Percentiles rank a stretch among this genome's conserved stretches.
Conservation (phyloP, 2,329 filamentous ascomycete genomes). For the Westerdykella ornata region DNA sequence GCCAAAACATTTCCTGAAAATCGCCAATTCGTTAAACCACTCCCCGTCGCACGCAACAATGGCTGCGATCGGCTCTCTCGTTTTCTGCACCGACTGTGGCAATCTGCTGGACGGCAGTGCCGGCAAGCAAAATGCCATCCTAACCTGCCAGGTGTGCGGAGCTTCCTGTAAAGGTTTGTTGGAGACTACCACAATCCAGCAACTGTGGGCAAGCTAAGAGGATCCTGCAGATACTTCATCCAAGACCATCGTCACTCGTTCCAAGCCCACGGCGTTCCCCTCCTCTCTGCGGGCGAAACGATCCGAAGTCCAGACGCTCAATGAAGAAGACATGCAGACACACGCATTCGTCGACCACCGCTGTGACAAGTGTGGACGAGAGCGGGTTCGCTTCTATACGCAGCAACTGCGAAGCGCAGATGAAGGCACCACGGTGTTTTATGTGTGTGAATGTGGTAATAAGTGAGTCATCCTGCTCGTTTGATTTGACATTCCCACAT, state of each 20-base stretch:
- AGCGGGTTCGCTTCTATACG: constrained; percentile 77
- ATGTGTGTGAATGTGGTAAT: constrained; percentile 77
- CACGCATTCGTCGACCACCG: constrained; percentile 61
- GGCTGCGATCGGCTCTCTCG: constrained; percentile 82
- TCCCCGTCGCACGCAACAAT: constrained; percentile 47
- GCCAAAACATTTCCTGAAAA: constrained; percentile 12
- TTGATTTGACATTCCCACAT: constrained; percentile 10
- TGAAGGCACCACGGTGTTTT: constrained; percentile 90
- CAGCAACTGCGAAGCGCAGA: constrained; percentile 87
- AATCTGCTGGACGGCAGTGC: constrained; percentile 79
- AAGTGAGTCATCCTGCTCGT: constrained; percentile 52
- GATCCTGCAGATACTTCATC: constrained; percentile 39
- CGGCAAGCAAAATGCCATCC: constrained; percentile 65
- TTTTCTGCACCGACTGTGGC: constrained; percentile 90
- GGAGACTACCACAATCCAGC: not conserved
- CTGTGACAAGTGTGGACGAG: constrained; percentile 74
- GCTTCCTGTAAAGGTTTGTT: constrained; percentile 69
- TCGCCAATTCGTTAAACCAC: constrained; percentile 16
- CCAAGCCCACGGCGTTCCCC: constrained; percentile 86
- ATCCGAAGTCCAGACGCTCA: constrained; percentile 78
- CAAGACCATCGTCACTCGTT: constrained; percentile 70
- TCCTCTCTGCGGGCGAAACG: constrained; percentile 79
- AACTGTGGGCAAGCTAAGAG: not conserved
- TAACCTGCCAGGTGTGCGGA: constrained; percentile 81
- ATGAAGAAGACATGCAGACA: constrained; percentile 68